Base-by-base conservation (phyloP, 2,329 filamentous ascomycete species). In the Aspergillus tanneri region DNA sequence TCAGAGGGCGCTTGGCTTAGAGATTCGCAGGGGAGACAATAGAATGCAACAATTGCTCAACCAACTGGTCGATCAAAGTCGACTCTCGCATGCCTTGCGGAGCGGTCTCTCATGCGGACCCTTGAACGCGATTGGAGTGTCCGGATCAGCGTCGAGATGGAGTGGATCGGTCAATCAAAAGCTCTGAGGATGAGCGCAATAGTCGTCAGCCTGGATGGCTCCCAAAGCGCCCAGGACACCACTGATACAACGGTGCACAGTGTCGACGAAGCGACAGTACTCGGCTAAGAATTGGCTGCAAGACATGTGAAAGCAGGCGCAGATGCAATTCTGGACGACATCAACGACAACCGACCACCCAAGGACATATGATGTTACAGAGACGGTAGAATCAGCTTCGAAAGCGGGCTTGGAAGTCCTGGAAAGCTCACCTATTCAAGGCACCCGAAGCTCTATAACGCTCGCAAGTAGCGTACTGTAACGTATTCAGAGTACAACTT, bases 1-100 rank as follows among this genome's bases (percentile, higher is more conserved):
- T 0, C 91, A 96, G 70, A 91, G 91, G 18, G 90, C 88, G 2
- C 75, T 96, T 27, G 89, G 80, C 2, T 79, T 95, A 7, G 50
- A 53, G 25, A 50, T 53, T 5, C 47, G 50, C 11, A 44, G 27
- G 47, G 43, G 43, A 3, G 50, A 53, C 22, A 9, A 9, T 1
- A 18, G 23, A 3, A 53, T 36, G 6, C 22, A 21, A 27, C 28
- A 47, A 6, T 34, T 50, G 34, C 25, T 50, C 4, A 22, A 37
- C 11, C 32, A 28, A 18, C 28, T 53, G 11, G 47, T 23, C 6
- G 43, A 53, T 36, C 34, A n/a, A 34, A 32, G 12, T 50, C 50
- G 6, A 50, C 47, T 2, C 35, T 50, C 14, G 47, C 47, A 5
- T 43, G 50, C 4, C 38, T 50, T 3, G 50, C 43, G 1, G 50